These are phyloP conservation scores for Rhynchospora tenuis DNA, from an alignment of 176 grass and related monocot genomes.

Conservation along the genomic window DNA sequence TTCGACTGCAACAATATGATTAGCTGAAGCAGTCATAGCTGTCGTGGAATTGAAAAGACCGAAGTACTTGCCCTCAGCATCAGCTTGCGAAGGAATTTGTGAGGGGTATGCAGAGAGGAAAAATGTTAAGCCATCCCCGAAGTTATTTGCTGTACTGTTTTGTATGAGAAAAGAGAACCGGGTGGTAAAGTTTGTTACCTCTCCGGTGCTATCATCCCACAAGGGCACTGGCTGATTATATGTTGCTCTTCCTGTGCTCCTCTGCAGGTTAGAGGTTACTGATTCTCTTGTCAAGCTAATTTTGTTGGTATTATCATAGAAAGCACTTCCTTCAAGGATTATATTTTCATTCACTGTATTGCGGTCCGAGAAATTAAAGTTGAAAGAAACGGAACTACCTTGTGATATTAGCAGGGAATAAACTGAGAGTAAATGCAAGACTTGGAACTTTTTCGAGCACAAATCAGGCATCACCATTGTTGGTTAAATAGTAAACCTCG, in stretches of 20 bases:
- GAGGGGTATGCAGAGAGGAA: slow-evolving; percentile 39
- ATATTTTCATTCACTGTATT: not conserved
- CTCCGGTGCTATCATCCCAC: slow-evolving; percentile 32
- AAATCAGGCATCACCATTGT: not conserved
- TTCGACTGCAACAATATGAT: slow-evolving; percentile 33
- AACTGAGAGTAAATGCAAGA: not conserved
- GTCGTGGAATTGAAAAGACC: slow-evolving; percentile 29
- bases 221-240: slow-evolving; percentile 26
- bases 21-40: not conserved
- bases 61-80: slow-evolving; percentile 16
- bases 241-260: slow-evolving; percentile 21
- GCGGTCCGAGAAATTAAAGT: slow-evolving; percentile 35
- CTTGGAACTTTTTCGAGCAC: not conserved
- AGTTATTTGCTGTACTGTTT: not conserved
- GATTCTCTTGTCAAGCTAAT: not conserved
- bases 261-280: not conserved
- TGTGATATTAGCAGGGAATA: not conserved
- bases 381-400: slow-evolving; percentile 38
- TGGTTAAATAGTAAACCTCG: not conserved
- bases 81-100: not conserved
- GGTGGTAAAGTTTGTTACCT: slow-evolving; percentile 41
- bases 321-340: not conserved
- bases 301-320: not conserved
- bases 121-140: slow-evolving; percentile 42
- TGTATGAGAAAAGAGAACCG: slow-evolving; percentile 35